Conservation (phyloP, 139 green algal genomes). For the Volvox africanus region DNA sequence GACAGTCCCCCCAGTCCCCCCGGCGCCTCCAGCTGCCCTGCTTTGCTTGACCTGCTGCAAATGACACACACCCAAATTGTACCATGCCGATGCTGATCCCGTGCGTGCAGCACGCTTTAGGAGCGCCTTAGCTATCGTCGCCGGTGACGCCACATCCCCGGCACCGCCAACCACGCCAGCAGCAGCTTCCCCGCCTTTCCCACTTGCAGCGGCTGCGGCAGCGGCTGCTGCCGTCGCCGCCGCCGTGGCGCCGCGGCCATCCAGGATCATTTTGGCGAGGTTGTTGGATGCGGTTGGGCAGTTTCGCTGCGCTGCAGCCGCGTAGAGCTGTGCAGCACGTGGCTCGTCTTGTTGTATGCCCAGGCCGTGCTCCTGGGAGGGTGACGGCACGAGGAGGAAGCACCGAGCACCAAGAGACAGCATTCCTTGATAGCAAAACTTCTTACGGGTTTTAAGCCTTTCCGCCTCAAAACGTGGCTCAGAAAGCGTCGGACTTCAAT, state of each 20-base stretch:
- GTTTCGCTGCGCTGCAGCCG: conserved; percentile 38
- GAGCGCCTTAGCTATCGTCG: conserved; percentile 3
- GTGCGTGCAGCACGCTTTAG: not conserved
- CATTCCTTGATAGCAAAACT: no score
- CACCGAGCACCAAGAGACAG: no score
- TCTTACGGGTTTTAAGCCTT: no score
- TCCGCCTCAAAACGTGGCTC: no score
- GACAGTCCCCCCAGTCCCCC: not conserved
- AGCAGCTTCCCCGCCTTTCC: no score
- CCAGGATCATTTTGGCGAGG: conserved; percentile 49
- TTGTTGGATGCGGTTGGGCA: conserved; percentile 49
- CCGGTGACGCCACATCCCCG: not conserved
- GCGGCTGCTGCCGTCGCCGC: not conserved
- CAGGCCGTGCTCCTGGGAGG: conserved; percentile 32
- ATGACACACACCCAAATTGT: conserved; percentile 29
- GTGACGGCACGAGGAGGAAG: not conserved
- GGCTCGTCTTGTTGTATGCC: conserved; percentile 13
- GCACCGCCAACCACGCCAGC: not conserved
- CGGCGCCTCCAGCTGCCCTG: not conserved
- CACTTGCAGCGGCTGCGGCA: not conserved
- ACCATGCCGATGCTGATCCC: conserved; percentile 12
- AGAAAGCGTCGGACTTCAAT: no score
- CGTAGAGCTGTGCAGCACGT: conserved; percentile 31
- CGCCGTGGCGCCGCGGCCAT: conserved; percentile 24
- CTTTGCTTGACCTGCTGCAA: conserved; percentile 29